phyloP scores from a whole-genome alignment of 2,329 filamentous ascomycete species.

The Monosporascus sp. region DNA sequence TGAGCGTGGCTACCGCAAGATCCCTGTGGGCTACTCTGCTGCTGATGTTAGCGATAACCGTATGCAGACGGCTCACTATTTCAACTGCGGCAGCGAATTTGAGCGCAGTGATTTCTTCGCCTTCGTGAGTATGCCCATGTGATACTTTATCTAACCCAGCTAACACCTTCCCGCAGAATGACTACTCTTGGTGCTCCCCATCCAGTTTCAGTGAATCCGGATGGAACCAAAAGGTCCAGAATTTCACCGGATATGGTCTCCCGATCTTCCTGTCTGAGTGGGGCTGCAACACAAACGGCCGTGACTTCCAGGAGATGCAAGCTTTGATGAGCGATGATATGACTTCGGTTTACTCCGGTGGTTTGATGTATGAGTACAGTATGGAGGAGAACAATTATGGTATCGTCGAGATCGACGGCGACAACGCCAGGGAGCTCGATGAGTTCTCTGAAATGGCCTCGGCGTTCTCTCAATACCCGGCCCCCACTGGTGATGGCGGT shows the following conservation, averaged over 20 bases:
- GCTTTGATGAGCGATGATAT: slow-evolving; percentile 79
- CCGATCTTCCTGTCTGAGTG: slow-evolving; percentile 95
- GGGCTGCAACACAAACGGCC: slow-evolving; percentile 78
- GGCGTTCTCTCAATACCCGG: slow-evolving; percentile 44
- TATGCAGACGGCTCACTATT: slow-evolving; percentile 80
- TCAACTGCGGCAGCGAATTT: slow-evolving; percentile 86
- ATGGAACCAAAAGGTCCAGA: slow-evolving; percentile 85
- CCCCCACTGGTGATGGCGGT: slow-evolving; percentile 47
- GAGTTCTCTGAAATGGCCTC: slow-evolving; percentile 57
- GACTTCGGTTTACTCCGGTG: slow-evolving; percentile 88
- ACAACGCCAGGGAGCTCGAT: slow-evolving; percentile 48
- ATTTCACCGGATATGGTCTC: slow-evolving; percentile 79
- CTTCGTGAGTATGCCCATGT: slow-evolving; percentile 41
- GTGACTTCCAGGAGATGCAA: slow-evolving; percentile 73
- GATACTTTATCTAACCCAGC: background rate
- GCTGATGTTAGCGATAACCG: slow-evolving; percentile 84
- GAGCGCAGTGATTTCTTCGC: slow-evolving; percentile 84
- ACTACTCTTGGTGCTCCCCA: slow-evolving; percentile 78
- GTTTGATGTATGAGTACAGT: slow-evolving; percentile 93
- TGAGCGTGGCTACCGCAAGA: slow-evolving; percentile 53
- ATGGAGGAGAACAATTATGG: slow-evolving; percentile 75
- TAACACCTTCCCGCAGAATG: slow-evolving; percentile 48
- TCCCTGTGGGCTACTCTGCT: slow-evolving; percentile 71
- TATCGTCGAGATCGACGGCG: slow-evolving; percentile 61
- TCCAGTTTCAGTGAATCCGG: slow-evolving; percentile 70